Percentiles rank a stretch among this genome's conserved stretches.
Conservation (phyloP, 2,329 filamentous ascomycete genomes). For the Ophiocordyceps camponoti-rufipedis region DNA sequence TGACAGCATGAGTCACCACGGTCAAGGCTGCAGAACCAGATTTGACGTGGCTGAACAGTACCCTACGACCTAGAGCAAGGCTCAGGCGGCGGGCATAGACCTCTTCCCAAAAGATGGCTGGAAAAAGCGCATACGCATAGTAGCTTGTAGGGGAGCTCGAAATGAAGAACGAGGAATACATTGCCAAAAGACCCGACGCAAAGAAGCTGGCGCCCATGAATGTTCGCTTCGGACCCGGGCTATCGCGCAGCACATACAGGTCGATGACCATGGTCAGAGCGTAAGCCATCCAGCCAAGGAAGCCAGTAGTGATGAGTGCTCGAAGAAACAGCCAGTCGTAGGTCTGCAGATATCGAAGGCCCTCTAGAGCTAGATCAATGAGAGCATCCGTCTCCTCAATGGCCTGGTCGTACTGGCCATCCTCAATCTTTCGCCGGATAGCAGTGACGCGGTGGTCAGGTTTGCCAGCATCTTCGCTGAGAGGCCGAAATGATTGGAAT, state of each 20-base stretch:
- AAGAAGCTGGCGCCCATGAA: slow-evolving; percentile 44
- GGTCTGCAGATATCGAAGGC: slow-evolving; percentile 84
- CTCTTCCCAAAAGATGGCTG: slow-evolving; percentile 92
- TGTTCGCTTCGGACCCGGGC: slow-evolving; percentile 44
- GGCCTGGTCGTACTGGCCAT: slow-evolving; percentile 51
- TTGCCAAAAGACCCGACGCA: slow-evolving; percentile 51
- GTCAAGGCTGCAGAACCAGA: slow-evolving; percentile 37
- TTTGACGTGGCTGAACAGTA: slow-evolving; percentile 51
- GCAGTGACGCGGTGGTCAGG: slow-evolving; percentile 47
- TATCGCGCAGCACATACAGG: slow-evolving; percentile 64
- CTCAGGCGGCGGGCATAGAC: slow-evolving; percentile 63
- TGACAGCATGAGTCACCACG: slow-evolving; percentile 42
- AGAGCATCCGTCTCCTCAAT: slow-evolving; percentile 63
- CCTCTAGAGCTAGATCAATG: slow-evolving; percentile 59
- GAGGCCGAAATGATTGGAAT: slow-evolving; percentile 56
- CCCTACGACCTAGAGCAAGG: slow-evolving; percentile 44
- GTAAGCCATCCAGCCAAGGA: slow-evolving; percentile 90
- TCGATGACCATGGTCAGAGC: slow-evolving; percentile 79
- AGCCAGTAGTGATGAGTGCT: slow-evolving; percentile 74
- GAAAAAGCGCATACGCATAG: slow-evolving; percentile 84
- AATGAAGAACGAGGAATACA: slow-evolving; percentile 65
- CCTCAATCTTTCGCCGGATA: slow-evolving; percentile 50
- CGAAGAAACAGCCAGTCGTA: slow-evolving; percentile 97
- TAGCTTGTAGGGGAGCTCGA: slow-evolving; percentile 71
- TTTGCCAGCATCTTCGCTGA: slow-evolving; percentile 44